Percentiles rank a stretch among this genome's conserved stretches.
phyloP scores from a whole-genome alignment of 2,329 filamentous ascomycete genomes.

The Fusarium dimerum region DNA sequence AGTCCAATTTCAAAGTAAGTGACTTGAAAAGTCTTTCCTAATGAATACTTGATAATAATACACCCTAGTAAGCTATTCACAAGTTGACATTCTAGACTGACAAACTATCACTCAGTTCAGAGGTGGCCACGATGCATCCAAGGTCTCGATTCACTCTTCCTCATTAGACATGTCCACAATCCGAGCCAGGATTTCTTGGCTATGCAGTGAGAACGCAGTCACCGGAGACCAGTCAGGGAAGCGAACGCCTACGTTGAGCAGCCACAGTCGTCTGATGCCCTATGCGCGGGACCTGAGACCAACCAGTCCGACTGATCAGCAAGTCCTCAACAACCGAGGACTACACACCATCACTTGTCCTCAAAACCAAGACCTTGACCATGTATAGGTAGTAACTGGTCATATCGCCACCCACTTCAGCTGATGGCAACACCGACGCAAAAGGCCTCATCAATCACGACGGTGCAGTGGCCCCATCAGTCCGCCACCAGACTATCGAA shows the following conservation, averaged over 20 bases:
- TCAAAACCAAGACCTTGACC: neutral
- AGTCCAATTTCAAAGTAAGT: neutral
- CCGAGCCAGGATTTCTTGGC: neutral
- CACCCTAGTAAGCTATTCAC: no score
- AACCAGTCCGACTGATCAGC: neutral
- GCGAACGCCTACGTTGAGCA: neutral
- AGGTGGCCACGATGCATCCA: no score
- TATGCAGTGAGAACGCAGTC: neutral
- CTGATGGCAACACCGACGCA: neutral
- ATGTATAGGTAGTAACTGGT: neutral
- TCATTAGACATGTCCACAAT: neutral
- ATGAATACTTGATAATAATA: neutral
- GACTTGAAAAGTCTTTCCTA: neutral
- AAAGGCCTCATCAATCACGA: neutral
- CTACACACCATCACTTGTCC: neutral
- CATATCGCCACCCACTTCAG: neutral
- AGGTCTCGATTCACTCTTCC: no score
- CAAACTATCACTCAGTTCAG: no score
- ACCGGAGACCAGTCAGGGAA: neutral
- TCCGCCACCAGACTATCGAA: no score
- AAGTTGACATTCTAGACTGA: no score
- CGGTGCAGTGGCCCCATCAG: no score
- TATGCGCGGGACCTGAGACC: neutral
- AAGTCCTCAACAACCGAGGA: neutral
- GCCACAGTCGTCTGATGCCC: neutral